phyloP scores from a whole-genome alignment of 164 flowering plant species.

The Aristolochia fimbriata region DNA sequence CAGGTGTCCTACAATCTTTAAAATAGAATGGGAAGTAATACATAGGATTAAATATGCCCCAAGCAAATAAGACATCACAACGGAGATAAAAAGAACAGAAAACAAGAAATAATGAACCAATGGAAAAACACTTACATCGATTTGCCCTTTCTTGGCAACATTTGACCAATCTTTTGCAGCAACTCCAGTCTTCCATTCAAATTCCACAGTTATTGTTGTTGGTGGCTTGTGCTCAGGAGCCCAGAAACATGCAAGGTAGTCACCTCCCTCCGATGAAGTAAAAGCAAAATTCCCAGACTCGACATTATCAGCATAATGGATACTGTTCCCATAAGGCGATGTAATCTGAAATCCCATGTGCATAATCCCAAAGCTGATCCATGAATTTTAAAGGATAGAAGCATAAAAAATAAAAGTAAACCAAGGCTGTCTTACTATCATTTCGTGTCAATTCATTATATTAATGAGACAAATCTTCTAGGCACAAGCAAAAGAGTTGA shows the following conservation, averaged over 20 bases:
- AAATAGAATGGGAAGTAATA: not conserved
- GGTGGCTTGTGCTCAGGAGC: conserved; percentile 37
- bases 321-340: conserved; percentile 47
- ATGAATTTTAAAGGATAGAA: not conserved
- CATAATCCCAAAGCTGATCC: not conserved
- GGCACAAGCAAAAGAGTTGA: not conserved
- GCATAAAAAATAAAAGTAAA: not conserved
- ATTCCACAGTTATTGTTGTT: conserved; percentile 34
- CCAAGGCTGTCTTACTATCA: too few species aligned
- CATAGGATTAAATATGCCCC: not conserved
- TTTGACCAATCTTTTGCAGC: conserved; percentile 73
- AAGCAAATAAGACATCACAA: not conserved
- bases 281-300: conserved; percentile 61
- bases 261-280: conserved; percentile 63
- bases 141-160: conserved; percentile 66
- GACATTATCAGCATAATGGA: conserved; percentile 44
- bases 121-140: conserved; percentile 41
- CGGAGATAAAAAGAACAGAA: not conserved
- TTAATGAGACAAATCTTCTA: not conserved
- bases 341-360: conserved; percentile 36
- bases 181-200: conserved; percentile 76
- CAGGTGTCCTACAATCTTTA: too few species aligned
- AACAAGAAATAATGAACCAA: not conserved
- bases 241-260: conserved; percentile 60
- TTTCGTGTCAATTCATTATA: too few species aligned